Conservation (phyloP, 108 stramenopile species). For the Tribonema minus region DNA sequence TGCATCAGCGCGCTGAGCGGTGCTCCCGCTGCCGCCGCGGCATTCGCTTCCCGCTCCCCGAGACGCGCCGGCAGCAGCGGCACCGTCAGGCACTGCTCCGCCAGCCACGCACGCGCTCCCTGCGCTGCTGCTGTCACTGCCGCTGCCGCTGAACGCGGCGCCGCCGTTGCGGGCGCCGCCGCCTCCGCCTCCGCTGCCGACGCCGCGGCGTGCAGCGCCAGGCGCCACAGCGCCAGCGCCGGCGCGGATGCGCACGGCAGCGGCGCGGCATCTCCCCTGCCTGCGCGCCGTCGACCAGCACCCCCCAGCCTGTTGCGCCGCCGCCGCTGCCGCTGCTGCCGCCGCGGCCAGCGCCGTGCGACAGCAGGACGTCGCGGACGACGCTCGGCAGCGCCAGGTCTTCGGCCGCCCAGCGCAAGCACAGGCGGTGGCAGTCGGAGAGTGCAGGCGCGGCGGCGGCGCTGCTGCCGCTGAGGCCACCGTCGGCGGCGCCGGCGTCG, state of each 20-base stretch:
- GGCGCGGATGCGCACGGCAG: neutral
- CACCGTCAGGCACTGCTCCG: constrained; percentile 4
- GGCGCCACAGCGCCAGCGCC: neutral
- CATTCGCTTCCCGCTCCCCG: neutral
- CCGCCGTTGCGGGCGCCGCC: no score
- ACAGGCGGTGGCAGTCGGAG: no score
- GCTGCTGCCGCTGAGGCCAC: no score
- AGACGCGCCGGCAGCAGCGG: constrained; percentile 9
- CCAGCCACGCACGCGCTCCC: neutral
- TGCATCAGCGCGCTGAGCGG: neutral
- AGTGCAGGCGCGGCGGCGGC: no score
- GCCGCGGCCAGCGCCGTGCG: no score
- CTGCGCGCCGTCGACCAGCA: neutral
- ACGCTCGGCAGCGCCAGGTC: no score
- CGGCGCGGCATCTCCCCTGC: neutral
- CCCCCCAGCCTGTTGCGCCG: neutral
- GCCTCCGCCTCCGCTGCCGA: neutral
- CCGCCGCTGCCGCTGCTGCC: neutral
- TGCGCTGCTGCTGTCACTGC: neutral
- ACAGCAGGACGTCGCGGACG: no score
- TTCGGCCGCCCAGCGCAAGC: no score
- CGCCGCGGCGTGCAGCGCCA: constrained; percentile 6
- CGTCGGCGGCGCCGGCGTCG: no score
- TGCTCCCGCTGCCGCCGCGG: neutral
- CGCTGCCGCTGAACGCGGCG: neutral